Evolutionary conservation across 2,329 filamentous ascomycete genomes (phyloP), one percentile per base, ranked within the genome.

Genomic region (Madurella mycetomatis): DNA sequence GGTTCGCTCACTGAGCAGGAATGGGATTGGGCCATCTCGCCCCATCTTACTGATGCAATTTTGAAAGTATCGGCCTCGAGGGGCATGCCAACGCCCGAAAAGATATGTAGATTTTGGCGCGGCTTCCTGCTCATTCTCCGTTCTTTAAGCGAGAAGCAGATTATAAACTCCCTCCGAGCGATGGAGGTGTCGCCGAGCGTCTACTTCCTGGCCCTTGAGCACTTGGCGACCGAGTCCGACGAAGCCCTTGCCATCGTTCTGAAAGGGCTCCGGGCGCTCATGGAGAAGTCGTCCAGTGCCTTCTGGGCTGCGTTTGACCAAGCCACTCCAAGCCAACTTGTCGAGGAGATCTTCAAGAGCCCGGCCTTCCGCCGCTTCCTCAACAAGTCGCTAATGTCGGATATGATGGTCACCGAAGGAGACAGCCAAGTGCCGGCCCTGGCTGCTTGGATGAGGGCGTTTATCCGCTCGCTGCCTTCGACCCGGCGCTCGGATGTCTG

Each of bases 221-320:
- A 86, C 48, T 54, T 67, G 15, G 65, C 58, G 43, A 76, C 78
- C 52, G 72, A 73, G 41, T 76, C 76, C 13, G 78, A 80, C 53
- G 73, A 76, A 2, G 82, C 88, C 18, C 76, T 95, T 55, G 76
- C 84, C 12, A 79, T 85, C 54, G 76, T 94, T 15, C 77, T 95
- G 44, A 82, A 84, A 53, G 84, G 86, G 1, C 80, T 96, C 57
- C 83, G 82, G 43, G 76, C 76, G 12, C 78, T 96, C 15, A 75
- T 96, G 49, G 81, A 85, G 60, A 91, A 88, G 63, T 87, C 89
- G 0, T 81, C 90, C 0, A 81, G 81, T 51, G 87, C 88, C 43
- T 94, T 96, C 63, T 96, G 92, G 92, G 87, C 90, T 63, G 86
- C 90, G 1, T 86, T 95, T 72, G 86, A 88, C 48, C 83, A 90